A percentile compares a stretch with the other conserved stretches of the same genome.
Conservation (phyloP, 345 rosid genomes). For the Triadica sebifera region DNA sequence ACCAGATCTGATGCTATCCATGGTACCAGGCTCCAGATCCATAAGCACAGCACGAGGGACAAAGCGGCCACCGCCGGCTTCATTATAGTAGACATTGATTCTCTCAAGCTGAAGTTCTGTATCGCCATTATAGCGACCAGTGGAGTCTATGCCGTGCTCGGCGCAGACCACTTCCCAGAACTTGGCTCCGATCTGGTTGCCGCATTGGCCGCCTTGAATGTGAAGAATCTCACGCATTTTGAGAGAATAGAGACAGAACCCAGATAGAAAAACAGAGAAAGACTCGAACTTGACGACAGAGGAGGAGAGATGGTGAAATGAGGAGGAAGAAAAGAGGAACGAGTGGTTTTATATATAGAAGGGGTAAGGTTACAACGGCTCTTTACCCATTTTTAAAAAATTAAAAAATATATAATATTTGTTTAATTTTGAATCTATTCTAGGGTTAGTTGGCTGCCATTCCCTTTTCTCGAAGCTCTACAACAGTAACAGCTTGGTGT, state of each 20-base stretch:
- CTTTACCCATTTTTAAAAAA: neutral
- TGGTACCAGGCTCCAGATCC: slow-evolving; percentile 36
- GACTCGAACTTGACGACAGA: neutral
- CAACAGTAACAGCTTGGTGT: neutral
- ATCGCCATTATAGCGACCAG: slow-evolving; percentile 24
- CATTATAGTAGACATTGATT: slow-evolving; percentile 32
- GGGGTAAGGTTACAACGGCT: neutral
- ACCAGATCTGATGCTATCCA: slow-evolving; percentile 31
- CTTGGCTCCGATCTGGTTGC: slow-evolving; percentile 34
- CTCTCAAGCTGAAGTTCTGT: slow-evolving; percentile 28
- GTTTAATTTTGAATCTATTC: neutral
- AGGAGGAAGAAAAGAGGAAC: too few relatives aligned
- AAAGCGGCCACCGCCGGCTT: slow-evolving; percentile 29
- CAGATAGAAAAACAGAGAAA: neutral
- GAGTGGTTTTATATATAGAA: slow-evolving; percentile 8
- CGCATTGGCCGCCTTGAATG: slow-evolving; percentile 31
- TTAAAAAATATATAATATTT: neutral
- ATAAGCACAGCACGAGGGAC: slow-evolving; percentile 33
- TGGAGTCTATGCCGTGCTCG: slow-evolving; percentile 31
- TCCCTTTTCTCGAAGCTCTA: neutral
- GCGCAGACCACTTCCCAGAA: slow-evolving; percentile 31
- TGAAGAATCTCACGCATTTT: slow-evolving; percentile 35
- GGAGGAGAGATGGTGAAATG: neutral
- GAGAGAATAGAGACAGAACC: neutral
- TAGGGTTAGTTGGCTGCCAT: neutral